These are phyloP conservation scores for Murraya paniculata DNA, from an alignment of 345 rosid species.

Conservation along the genomic window DNA sequence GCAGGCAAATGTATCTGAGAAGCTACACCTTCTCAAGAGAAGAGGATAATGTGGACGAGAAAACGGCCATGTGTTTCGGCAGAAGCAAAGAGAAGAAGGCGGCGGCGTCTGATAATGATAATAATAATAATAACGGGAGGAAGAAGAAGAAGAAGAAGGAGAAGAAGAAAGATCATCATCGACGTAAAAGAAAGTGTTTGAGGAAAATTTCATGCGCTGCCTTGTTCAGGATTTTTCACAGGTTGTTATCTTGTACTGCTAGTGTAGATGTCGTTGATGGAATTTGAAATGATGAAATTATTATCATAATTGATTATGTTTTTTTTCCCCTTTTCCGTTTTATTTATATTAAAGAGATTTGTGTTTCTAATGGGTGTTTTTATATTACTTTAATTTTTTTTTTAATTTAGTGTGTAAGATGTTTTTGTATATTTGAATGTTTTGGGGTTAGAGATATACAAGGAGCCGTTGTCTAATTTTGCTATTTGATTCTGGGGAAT, in stretches of 20 bases:
- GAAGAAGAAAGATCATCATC: background rate
- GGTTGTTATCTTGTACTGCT: slow-evolving; percentile 53
- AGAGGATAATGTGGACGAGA: slow-evolving; percentile 35
- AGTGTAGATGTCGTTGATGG: slow-evolving; percentile 51
- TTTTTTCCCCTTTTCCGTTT: background rate
- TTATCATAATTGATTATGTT: background rate
- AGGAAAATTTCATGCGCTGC: slow-evolving; percentile 53
- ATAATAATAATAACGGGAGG: background rate
- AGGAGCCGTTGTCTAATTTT: slow-evolving; percentile 1
- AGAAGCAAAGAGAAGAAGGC: slow-evolving; percentile 25
- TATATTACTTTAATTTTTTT: background rate
- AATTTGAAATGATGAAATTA: background rate
- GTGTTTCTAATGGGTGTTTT: too few relatives aligned
- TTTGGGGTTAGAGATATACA: background rate
- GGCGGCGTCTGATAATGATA: background rate
- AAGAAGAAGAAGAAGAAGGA: slow-evolving; percentile 22
- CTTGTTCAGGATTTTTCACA: slow-evolving; percentile 44
- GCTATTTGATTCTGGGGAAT: background rate
- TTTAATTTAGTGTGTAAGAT: background rate
- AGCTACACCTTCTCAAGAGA: slow-evolving; percentile 78
- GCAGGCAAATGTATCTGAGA: slow-evolving; percentile 79
- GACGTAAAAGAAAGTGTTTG: slow-evolving; percentile 37
- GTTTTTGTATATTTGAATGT: slow-evolving; percentile 5
- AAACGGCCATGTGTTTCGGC: slow-evolving; percentile 44
- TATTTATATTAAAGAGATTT: slow-evolving; percentile 4